Evolutionary conservation across 176 grass and related monocot species (phyloP), one percentile per base, ranked within the genome.

Genomic region (Luzula sylvatica): DNA sequence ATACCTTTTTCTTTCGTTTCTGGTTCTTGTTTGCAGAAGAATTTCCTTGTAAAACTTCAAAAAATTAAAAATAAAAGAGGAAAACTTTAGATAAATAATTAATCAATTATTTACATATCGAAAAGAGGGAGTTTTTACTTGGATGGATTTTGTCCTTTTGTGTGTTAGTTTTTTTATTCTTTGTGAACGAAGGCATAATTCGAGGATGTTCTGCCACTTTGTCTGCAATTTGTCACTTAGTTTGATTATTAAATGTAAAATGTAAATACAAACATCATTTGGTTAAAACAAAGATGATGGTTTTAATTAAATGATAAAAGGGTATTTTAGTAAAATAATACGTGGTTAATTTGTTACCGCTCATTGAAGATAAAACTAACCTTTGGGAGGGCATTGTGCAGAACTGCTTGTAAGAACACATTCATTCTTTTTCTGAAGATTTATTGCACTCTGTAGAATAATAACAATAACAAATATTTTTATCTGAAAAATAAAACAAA

Each of bases 151-250:
- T 56, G 15, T 26, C 20, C 50, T 70, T 80, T 20, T 48, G 54
- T 73, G 62, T 53, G 7, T 56, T 51, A 42, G 23, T 58, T 39
- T 28, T 23, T 71, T 81, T 79, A 24, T 29, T 74, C 76, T 67
- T 80, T 15, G 49, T 47, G 56, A 87, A 94, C 60, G 69, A 61
- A 65, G 69, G 83, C 56, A 72, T 35, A 3, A 14, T 35, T 35
- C 30, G 25, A 78, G 51, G 27, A 8, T 69, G 51, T 54, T 69
- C 65, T 78, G 66, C 43, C 50, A 26, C 21, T 23, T 27, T 52
- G 47, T 28, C 43, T 65, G 60, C 15, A 62, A 77, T 25, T 47
- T 12, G 32, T 62, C 28, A 62, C 23, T n/a, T 42, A 15, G 8
- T 24, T 4, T 23, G 11, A 39, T 47, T 15, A 47, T 46, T 47